Evolutionary conservation across 2,329 filamentous ascomycete species (phyloP).

Genomic region (Grosmannia penicillata): DNA sequence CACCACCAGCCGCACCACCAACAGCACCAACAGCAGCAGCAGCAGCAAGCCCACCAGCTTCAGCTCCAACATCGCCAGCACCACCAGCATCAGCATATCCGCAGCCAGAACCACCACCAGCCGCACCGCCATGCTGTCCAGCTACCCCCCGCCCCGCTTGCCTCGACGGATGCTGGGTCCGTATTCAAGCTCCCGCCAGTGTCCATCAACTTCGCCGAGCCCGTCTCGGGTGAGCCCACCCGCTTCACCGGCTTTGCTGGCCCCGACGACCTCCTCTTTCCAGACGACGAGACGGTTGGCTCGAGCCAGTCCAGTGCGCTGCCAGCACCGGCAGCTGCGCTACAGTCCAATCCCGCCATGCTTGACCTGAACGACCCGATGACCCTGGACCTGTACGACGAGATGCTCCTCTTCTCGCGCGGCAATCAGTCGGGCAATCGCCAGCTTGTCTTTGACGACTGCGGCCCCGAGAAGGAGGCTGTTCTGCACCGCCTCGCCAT

Average conservation of each 20-base stretch:
- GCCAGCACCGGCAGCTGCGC: not conserved
- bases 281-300: constrained; percentile 9
- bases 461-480: constrained; percentile 14
- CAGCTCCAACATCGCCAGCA: no score
- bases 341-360: not conserved
- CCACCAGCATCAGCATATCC: not conserved
- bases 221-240: not conserved
- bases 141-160: no score
- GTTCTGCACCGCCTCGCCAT: constrained; percentile 14
- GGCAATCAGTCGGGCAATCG: constrained; percentile 10
- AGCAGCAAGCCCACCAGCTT: not conserved
- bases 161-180: not conserved
- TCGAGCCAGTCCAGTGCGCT: no score
- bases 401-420: constrained; percentile 14
- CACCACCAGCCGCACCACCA: not conserved
- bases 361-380: constrained; percentile 10
- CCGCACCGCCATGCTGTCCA: not conserved
- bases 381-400: constrained; percentile 12
- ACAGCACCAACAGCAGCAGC: not conserved
- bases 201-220: not conserved
- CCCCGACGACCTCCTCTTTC: constrained; percentile 10
- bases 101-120: not conserved
- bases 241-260: not conserved
- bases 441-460: constrained; percentile 15
- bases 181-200: not conserved